These are phyloP conservation scores for Pseudopithomyces chartarum DNA, from an alignment of 2,329 filamentous ascomycete genomes.

Conservation along the genomic window DNA sequence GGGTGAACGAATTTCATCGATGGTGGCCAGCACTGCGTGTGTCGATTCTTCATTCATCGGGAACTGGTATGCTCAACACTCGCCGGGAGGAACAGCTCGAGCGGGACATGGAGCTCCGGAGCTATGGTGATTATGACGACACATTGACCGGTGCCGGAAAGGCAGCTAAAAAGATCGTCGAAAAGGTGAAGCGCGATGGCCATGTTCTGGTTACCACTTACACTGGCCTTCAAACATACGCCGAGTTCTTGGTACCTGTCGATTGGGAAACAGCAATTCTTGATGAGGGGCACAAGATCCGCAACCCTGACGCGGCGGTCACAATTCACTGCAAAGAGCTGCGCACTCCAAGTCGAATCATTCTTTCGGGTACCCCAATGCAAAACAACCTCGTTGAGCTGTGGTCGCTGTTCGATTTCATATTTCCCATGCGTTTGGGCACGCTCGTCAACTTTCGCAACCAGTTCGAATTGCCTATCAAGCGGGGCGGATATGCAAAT, in stretches of 20 bases:
- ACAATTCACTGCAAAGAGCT: constrained; percentile 95
- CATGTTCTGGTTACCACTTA: constrained; percentile 97
- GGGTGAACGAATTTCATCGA: constrained; percentile 97
- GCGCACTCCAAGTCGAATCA: constrained; percentile 85
- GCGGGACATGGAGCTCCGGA: constrained; percentile 59
- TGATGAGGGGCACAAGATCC: constrained; percentile 97
- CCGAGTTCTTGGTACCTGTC: constrained; percentile 77
- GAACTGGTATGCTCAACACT: constrained; percentile 92
- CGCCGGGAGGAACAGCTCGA: constrained; percentile 65
- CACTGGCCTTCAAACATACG: constrained; percentile 91
- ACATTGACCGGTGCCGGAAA: constrained; percentile 63
- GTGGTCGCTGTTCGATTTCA: constrained; percentile 97
- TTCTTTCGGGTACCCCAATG: constrained; percentile 94
- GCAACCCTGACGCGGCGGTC: constrained; percentile 93
- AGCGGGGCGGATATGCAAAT: constrained; percentile 91
- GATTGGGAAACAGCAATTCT: constrained; percentile 94
- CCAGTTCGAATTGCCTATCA: constrained; percentile 93
- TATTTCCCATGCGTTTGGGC: constrained; percentile 93
- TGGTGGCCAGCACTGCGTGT: constrained; percentile 99
- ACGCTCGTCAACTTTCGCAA: constrained; percentile 88
- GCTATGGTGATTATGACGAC: constrained; percentile 51
- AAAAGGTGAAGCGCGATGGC: constrained; percentile 79
- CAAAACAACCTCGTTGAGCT: constrained; percentile 95
- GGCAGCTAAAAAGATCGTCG: constrained; percentile 78
- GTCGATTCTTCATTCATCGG: constrained; percentile 91